phyloP scores from a whole-genome alignment of 129 eudicot species.

The Flaveria brownii region DNA sequence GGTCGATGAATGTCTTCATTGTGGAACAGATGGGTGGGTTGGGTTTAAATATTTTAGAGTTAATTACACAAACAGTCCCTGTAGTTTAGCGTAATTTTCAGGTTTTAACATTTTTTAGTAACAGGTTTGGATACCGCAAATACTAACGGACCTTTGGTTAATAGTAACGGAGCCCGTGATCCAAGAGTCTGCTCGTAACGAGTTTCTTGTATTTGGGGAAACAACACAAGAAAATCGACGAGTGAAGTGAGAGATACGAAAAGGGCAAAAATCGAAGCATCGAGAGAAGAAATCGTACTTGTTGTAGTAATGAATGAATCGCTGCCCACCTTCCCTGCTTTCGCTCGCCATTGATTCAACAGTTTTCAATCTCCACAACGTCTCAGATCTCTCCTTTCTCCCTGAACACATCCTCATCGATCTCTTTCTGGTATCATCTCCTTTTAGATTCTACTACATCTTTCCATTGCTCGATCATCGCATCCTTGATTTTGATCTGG shows the following conservation, averaged over 20 bases:
- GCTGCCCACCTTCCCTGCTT: conserved; percentile 63
- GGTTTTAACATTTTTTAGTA: too few relatives aligned
- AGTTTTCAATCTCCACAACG: conserved; percentile 47
- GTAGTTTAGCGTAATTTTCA: too few relatives aligned
- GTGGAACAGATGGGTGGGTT: too few relatives aligned
- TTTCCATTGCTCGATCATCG: neutral
- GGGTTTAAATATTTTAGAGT: too few relatives aligned
- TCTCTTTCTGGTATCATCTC: conserved; percentile 55
- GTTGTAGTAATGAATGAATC: conserved; percentile 40
- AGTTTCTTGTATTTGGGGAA: neutral
- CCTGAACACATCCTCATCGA: conserved; percentile 74
- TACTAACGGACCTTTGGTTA: neutral
- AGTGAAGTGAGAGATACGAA: neutral
- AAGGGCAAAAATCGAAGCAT: conserved; percentile 3
- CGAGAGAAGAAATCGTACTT: conserved; percentile 1
- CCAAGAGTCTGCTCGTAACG: neutral
- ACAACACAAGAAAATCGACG: neutral
- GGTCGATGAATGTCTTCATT: too few relatives aligned
- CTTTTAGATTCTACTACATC: too few relatives aligned
- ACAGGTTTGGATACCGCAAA: too few relatives aligned
- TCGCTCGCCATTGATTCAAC: conserved; percentile 74
- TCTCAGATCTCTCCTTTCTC: conserved; percentile 73
- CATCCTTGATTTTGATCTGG: neutral
- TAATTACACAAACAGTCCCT: too few relatives aligned
- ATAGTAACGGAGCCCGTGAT: neutral